Evolutionary conservation across 495 filamentous ascomycete genomes (phyloP), one percentile per base, ranked within the genome.

Genomic region (Acidiella bohemica): DNA sequence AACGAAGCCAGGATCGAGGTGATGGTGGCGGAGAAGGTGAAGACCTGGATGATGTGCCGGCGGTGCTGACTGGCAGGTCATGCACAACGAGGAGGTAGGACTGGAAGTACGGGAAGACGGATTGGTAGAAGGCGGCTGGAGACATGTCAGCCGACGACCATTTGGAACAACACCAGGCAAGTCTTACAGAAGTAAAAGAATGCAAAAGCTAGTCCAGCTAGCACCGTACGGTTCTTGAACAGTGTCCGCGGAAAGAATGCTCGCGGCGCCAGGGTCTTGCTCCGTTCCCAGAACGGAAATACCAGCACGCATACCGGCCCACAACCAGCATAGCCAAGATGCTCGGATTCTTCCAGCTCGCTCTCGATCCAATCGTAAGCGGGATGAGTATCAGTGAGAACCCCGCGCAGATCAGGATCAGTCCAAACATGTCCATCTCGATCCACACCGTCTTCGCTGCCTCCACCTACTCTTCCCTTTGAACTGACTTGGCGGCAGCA

Each of bases 41-140:
- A 83, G 12, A 70, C 76, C 42, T 81, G 3, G 75, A 67, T 44
- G 84, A 81, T n/a, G 75, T 71, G 24, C 75, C 76, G 8, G 78
- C 72, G 8, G 71, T 67, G 18, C 70, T 68, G 27, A 81, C 66
- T 24, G 72, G 70, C 21, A 72, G 64, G 35, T 64, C 61, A 14
- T 53, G 45, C 12, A 55, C 54, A 4, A 55, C 50, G 2, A 53
- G 46, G 7, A 57, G 49, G 44, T 55, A 55, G 12, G 52, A 47
- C 26, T 46, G 41, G 32, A 55, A 55, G 49, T 57, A 57, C 6
- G 54, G 54, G 16, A 33, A 71, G 32, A 78, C 63, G 16, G 75
- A 75, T 30, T 78, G 72, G 49, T 77, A 80, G 51, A 76, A 79
- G 12, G 72, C 73, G 63, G 75, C 69, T 71, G 38, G 0, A 59